Evolutionary conservation across 768 basidiomycete species (phyloP), one percentile per base, ranked within the genome.

Genomic region (Rhizopogon salebrosus): DNA sequence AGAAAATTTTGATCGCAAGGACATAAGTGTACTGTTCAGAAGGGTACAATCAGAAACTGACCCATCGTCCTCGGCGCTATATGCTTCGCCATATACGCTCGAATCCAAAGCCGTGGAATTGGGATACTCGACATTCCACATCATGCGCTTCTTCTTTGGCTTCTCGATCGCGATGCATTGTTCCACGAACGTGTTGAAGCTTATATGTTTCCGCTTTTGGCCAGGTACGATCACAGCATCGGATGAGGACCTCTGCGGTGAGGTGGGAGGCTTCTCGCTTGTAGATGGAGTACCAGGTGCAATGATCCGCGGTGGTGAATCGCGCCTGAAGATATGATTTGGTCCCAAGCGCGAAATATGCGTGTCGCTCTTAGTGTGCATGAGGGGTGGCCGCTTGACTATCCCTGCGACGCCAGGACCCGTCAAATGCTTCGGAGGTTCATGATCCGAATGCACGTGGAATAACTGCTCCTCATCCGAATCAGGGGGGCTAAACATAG

Each of bases 171-270:
- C 86, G 54, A 99, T 95, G 64, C 84, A 93, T 67, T 98, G 95
- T 67, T 97, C 90, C 36, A 99, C 95, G 65, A 95, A 97, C 0
- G 95, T 95, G 69, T 98, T 98, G 79, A 98, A 98, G 60, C 80
- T 87, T 73, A 98, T 98, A 67, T 97, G 95, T 57, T 86, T 86
- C 74, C 86, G 90, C 75, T 84, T 85, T 54, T 63, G 70, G 24
- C 53, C 56, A 49, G 51, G 55, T 38, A 41, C 14, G 7, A 59
- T 48, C 50, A 38, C 38, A 52, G 64, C 40, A 4, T 51, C n/a
- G 16, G 53, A 56, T 8, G 54, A 53, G 49, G 23, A 57, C 11
- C 60, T 54, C 2, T 67, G 67, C 39, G 52, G 42, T 0, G 62
- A 23, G 22, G 39, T 45, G 0, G 58, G 53, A 1, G 35, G 59